Conservation (phyloP, 805 yeast species). For the Saturnispora serradocipensis region DNA sequence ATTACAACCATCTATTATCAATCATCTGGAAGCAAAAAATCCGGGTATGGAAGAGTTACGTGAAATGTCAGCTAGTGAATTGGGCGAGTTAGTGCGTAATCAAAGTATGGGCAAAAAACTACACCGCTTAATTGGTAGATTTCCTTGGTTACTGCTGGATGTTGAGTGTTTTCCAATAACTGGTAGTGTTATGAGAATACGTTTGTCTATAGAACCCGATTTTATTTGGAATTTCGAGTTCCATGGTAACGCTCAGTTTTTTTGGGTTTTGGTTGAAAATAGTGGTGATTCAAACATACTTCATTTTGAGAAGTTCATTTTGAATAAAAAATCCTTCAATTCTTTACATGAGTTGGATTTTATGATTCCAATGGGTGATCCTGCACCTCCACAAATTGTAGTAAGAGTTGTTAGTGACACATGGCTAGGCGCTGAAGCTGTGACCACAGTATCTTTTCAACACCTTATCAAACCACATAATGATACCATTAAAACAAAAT, state of each 20-base stretch:
- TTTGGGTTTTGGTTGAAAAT: conserved; percentile 91
- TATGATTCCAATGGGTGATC: conserved; percentile 85
- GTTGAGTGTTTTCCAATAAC: conserved; percentile 89
- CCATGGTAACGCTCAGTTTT: conserved; percentile 79
- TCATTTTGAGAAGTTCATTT: conserved; percentile 73
- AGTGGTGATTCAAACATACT: conserved; percentile 62
- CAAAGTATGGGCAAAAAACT: conserved; percentile 58
- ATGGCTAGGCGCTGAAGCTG: conserved; percentile 83
- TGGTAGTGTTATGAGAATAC: conserved; percentile 73
- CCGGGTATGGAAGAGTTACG: conserved; percentile 65
- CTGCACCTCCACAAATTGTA: conserved; percentile 81
- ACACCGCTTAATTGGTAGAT: conserved; percentile 50
- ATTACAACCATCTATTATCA: conserved; percentile 55
- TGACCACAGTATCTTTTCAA: conserved; percentile 74
- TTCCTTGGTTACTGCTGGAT: conserved; percentile 68
- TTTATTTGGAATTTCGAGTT: conserved; percentile 76
- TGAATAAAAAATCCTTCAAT: conserved; percentile 48
- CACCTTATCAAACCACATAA: conserved; percentile 83
- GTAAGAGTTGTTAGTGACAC: conserved; percentile 72
- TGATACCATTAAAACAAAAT: conserved; percentile 75
- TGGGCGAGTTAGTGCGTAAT: conserved; percentile 89
- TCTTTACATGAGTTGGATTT: conserved; percentile 70
- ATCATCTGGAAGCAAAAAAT: conserved; percentile 51
- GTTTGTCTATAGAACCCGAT: conserved; percentile 59
- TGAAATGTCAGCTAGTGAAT: conserved; percentile 62